Evolutionary conservation across 345 rosid species (phyloP), one percentile per base, ranked within the genome.

Genomic region (Murraya paniculata): DNA sequence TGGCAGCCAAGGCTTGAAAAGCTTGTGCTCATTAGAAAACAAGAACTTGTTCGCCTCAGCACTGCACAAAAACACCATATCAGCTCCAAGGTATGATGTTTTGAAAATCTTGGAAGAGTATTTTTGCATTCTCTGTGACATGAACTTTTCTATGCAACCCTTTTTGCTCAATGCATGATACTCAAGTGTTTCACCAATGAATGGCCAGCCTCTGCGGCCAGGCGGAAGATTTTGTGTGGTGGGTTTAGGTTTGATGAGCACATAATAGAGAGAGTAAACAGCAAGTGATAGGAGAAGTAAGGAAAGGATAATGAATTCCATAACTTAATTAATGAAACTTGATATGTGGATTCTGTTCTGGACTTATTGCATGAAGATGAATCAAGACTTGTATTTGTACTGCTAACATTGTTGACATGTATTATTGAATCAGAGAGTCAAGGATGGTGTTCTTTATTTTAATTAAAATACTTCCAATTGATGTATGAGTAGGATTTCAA

Each of bases 1-100:
- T 19, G 81, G 81, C 75, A 60, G 61, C 81, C 84, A 81, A 10
- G 78, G 6, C 2, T 28, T n/a, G 55, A 81, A 64, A 39, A 13
- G 25, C 71, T 73, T 66, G 31, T 10, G 73, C 14, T 61, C 66
- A 27, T 6, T 48, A 6, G 72, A 33, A 59, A 82, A 78, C 30
- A 78, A 14, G 25, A 69, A 62, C 69, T 74, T 81, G 72, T 81
- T 73, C 24, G 75, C 78, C 3, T 73, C n/a, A 9, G 78, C 71
- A 1, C 81, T 69, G 48, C 81, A 74, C 13, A 82, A 61, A 78
- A 9, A 81, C 64, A 4, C 74, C 60, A 10, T 18, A 16, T 16
- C 33, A 28, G 31, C n/a, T 0, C 68, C 68, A 30, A 64, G 68
- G 33, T 64, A 64, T 2, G 68, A 64, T 7, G 68, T 64, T 27